Conservation (phyloP, 805 yeast species). For the Suhomyces kilbournensis region DNA sequence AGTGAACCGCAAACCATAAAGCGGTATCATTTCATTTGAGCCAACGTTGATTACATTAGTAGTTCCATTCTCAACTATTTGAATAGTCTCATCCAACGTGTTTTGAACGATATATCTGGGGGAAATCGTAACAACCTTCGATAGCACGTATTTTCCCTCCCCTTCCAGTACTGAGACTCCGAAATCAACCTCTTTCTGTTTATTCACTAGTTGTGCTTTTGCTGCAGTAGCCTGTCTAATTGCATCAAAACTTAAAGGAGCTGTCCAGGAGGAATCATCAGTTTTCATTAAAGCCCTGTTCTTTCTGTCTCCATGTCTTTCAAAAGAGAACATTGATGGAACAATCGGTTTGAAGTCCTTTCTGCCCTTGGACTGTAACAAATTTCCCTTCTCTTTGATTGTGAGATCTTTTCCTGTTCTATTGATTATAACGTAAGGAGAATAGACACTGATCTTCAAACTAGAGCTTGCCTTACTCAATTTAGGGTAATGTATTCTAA, state of each 20-base stretch:
- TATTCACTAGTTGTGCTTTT: slow-evolving; percentile 45
- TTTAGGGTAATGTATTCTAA: slow-evolving; percentile 62
- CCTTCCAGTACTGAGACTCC: slow-evolving; percentile 82
- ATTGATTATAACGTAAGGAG: slow-evolving; percentile 84
- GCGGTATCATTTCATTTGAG: slow-evolving; percentile 49
- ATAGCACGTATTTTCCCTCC: slow-evolving; percentile 71
- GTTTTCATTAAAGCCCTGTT: slow-evolving; percentile 66
- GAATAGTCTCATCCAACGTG: slow-evolving; percentile 51
- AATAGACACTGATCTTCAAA: slow-evolving; percentile 62
- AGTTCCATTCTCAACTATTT: slow-evolving; percentile 67
- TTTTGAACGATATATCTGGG: slow-evolving; percentile 82
- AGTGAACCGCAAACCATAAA: slow-evolving; percentile 59
- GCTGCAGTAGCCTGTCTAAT: slow-evolving; percentile 74
- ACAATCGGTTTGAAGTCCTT: slow-evolving; percentile 25
- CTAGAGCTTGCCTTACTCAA: slow-evolving; percentile 54
- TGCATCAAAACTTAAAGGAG: slow-evolving; percentile 80
- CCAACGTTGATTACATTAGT: slow-evolving; percentile 46
- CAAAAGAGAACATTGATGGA: slow-evolving; percentile 88
- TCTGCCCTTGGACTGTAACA: slow-evolving; percentile 45
- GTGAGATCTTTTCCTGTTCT: slow-evolving; percentile 67
- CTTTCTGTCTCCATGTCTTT: slow-evolving; percentile 50
- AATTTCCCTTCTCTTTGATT: slow-evolving; percentile 57
- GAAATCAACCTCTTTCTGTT: slow-evolving; percentile 60
- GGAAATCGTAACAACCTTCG: slow-evolving; percentile 73
- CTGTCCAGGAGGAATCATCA: slow-evolving; percentile 69